Evolutionary conservation across 2,329 filamentous ascomycete genomes (phyloP).

Genomic region (Byssoonygena ceratinophila): DNA sequence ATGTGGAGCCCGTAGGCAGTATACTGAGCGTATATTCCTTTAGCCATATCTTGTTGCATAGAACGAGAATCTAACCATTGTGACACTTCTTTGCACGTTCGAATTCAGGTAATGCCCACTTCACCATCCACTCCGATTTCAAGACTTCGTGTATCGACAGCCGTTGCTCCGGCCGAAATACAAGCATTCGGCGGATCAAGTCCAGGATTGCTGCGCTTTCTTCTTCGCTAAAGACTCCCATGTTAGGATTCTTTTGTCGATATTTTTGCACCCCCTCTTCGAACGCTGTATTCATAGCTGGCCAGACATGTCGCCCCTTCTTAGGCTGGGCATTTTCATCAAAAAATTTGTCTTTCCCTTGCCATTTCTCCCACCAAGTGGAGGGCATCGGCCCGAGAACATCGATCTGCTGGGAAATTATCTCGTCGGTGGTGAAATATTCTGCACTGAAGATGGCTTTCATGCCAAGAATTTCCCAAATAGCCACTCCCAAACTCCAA

Average conservation of each 20-base stretch:
- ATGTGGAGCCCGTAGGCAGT: no score
- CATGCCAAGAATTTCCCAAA: constrained; percentile 25
- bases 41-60: no score
- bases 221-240: neutral
- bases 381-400: constrained; percentile 17
- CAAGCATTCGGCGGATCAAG: constrained; percentile 39
- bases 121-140: constrained; percentile 15
- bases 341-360: constrained; percentile 15
- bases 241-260: constrained; percentile 13
- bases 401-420: constrained; percentile 15
- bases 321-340: constrained; percentile 12
- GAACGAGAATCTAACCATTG: no score
- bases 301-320: constrained; percentile 15
- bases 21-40: no score
- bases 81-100: no score
- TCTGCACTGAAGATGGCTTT: constrained; percentile 18
- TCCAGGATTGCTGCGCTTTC: constrained; percentile 10
- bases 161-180: constrained; percentile 31
- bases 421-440: constrained; percentile 7
- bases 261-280: constrained; percentile 16
- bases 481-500: constrained; percentile 22
- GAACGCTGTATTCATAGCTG: constrained; percentile 17
- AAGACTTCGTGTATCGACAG: constrained; percentile 10
- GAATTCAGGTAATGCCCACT: constrained; percentile 6
- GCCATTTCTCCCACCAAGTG: constrained; percentile 19